Conservation (phyloP, 768 basidiomycete species). For the Mycena venus region DNA sequence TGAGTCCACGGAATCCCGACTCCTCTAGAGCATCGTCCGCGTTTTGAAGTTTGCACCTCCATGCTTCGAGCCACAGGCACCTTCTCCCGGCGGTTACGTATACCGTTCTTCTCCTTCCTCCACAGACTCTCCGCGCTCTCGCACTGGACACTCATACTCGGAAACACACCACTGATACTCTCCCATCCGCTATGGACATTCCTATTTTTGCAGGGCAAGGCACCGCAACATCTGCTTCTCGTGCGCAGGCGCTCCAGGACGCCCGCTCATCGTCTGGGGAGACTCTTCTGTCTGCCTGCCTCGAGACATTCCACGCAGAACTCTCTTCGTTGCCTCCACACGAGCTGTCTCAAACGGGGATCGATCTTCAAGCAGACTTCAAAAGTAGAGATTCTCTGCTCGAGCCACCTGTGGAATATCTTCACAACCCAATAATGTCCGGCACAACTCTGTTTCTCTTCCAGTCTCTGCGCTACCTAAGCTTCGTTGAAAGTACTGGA, state of each 20-base stretch:
- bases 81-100: no score
- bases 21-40: no score
- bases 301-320: constrained; percentile 63
- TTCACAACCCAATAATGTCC: constrained; percentile 63
- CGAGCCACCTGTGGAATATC: constrained; percentile 49
- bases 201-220: constrained; percentile 75
- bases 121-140: no score
- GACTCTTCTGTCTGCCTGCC: constrained; percentile 64
- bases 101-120: no score
- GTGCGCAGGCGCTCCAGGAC: constrained; percentile 56
- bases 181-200: constrained; percentile 42
- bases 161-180: no score
- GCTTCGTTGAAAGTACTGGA: constrained; percentile 48
- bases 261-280: constrained; percentile 56
- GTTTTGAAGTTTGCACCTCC: no score
- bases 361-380: constrained; percentile 64
- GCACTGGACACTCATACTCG: no score
- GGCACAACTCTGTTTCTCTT: constrained; percentile 62
- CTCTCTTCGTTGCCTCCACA: constrained; percentile 57
- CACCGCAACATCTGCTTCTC: constrained; percentile 47
- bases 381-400: constrained; percentile 54
- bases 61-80: no score
- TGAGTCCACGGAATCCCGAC: no score
- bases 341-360: constrained; percentile 50
- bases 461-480: constrained; percentile 68